phyloP scores from a whole-genome alignment of 176 grass and related monocot species.

The Stipa capillata region DNA sequence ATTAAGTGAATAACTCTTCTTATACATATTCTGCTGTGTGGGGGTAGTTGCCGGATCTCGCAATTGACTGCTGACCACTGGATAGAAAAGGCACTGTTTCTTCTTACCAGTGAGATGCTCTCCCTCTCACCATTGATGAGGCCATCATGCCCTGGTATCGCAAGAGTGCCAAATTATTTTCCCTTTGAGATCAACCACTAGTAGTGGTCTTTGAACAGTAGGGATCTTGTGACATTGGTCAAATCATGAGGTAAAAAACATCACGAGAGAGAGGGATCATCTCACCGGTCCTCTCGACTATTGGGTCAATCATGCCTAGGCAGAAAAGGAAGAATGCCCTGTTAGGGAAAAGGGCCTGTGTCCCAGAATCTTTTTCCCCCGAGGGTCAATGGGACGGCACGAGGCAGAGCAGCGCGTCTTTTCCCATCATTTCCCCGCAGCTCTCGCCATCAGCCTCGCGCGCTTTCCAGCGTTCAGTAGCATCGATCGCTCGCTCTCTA shows the following conservation, averaged over 20 bases:
- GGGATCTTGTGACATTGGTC: not conserved
- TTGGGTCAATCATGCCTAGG: conserved; percentile 13
- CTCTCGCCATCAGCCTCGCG: not conserved
- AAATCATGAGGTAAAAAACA: conserved; percentile 10
- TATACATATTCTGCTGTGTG: not conserved
- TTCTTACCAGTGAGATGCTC: not conserved
- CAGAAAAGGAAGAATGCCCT: not conserved
- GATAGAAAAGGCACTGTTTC: not conserved
- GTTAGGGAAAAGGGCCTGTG: not conserved
- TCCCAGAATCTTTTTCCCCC: conserved; percentile 7
- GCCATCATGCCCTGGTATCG: too few relatives aligned
- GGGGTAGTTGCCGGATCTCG: not conserved
- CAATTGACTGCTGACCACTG: not conserved
- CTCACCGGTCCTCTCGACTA: not conserved
- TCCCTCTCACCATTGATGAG: too few relatives aligned
- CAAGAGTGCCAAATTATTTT: not conserved
- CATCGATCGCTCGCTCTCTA: not conserved
- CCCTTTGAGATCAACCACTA: not conserved
- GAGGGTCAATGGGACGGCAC: conserved; percentile 5
- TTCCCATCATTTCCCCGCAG: conserved; percentile 1
- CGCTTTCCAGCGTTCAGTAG: not conserved
- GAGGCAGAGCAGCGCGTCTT: not conserved
- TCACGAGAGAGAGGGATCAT: not conserved
- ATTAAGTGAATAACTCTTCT: not conserved
- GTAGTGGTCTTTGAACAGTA: not conserved